These are phyloP conservation scores for Colletotrichum salicis DNA, from an alignment of 2,329 filamentous ascomycete species.

Conservation along the genomic window DNA sequence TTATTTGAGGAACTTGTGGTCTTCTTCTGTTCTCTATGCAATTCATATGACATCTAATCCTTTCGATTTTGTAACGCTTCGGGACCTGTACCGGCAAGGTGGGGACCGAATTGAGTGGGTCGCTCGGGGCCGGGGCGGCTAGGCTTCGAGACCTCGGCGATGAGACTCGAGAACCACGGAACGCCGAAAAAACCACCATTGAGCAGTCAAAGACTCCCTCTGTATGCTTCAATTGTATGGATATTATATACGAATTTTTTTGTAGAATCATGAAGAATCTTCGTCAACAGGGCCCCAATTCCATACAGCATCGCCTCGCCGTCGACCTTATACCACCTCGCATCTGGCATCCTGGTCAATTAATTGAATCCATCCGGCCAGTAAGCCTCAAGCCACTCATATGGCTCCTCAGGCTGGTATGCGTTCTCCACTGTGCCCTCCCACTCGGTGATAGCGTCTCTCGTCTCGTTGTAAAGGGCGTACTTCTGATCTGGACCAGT, in stretches of 20 bases:
- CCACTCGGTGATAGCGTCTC: constrained; percentile 41
- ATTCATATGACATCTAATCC: background rate
- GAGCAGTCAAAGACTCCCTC: background rate
- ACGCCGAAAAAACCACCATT: no score
- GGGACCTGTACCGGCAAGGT: background rate
- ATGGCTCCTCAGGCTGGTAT: constrained; percentile 53
- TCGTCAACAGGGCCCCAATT: background rate
- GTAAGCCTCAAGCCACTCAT: constrained; percentile 65
- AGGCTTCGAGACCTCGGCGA: background rate
- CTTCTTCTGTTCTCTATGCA: background rate
- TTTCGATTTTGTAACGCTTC: background rate
- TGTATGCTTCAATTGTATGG: no score
- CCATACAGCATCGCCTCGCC: background rate
- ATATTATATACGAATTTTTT: no score
- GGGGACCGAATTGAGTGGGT: background rate
- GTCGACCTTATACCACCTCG: no score
- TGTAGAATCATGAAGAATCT: background rate
- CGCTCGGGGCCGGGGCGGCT: background rate
- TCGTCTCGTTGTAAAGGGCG: constrained; percentile 42
- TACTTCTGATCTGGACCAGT: constrained; percentile 43
- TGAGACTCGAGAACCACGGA: background rate
- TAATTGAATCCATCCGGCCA: constrained; percentile 43
- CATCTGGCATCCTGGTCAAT: background rate
- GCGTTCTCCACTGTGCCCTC: constrained; percentile 38
- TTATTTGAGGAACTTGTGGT: background rate